Conservation (phyloP, 2,329 filamentous ascomycete genomes). For the Teratosphaeria zuluensis region DNA sequence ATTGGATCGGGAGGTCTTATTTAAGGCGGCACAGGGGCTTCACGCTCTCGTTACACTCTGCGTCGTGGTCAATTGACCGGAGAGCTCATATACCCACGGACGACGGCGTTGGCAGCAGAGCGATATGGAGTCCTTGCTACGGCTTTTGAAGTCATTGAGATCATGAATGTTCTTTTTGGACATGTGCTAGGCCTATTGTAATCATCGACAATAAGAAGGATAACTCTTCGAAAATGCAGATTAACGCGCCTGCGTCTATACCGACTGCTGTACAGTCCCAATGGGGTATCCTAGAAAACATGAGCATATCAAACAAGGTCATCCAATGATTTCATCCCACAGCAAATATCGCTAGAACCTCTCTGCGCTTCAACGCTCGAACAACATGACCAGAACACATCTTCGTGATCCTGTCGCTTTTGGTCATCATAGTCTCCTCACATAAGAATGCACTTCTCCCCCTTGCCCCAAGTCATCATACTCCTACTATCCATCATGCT, state of each 20-base stretch:
- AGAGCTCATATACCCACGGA: too few relatives aligned
- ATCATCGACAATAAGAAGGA: too few relatives aligned
- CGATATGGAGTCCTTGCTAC: too few relatives aligned
- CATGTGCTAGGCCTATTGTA: too few relatives aligned
- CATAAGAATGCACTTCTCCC: slow-evolving; percentile 16
- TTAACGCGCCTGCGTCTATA: background rate
- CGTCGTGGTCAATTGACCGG: too few relatives aligned
- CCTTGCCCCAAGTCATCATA: slow-evolving; percentile 13
- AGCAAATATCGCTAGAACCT: background rate
- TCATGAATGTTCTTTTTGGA: too few relatives aligned
- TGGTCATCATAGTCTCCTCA: slow-evolving; percentile 2
- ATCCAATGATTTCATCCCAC: background rate
- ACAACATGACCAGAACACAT: background rate
- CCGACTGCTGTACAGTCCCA: background rate
- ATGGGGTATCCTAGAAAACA: background rate
- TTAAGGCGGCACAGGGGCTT: too few relatives aligned
- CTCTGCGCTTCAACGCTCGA: too few relatives aligned
- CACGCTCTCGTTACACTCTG: too few relatives aligned
- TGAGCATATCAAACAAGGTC: background rate
- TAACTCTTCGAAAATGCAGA: background rate
- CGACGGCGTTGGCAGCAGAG: too few relatives aligned
- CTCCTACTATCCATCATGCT: slow-evolving; percentile 18
- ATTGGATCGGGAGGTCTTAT: too few relatives aligned
- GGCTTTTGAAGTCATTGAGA: too few relatives aligned
- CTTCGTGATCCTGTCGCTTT: background rate